Evolutionary conservation across 768 basidiomycete species (phyloP), one percentile per base, ranked within the genome.

Genomic region (Nidularia pulvinata): DNA sequence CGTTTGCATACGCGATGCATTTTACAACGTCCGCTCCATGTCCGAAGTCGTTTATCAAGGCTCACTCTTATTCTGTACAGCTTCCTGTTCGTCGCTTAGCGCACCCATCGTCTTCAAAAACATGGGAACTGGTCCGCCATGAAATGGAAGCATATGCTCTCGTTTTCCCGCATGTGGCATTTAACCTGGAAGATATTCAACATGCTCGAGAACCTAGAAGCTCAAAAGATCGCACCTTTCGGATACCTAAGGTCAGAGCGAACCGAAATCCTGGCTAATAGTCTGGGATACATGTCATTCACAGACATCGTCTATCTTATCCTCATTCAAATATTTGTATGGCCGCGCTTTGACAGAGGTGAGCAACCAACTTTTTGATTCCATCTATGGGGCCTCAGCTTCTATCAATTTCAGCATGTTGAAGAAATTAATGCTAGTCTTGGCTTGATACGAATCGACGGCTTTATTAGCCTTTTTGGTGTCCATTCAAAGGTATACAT

Each of bases 1-100:
- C 9, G 88, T 96, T 42, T 86, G 82, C 59, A 76, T 97, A 44
- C 85, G 91, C 19, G 96, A 98, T 66, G 86, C 91, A 2, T 99
- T 97, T 65, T 91, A 89, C 64, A 94, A 91, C 63, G 93, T 93
- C 56, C 44, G 83, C 73, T 14, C 33, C 22, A 49, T 53, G n/a
- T 42, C 10, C 9, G 43, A 43, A 42, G 55, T 37, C 43, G 14
- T 46, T 46, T 42, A 43, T 51, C 45, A 33, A 30, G 25, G 25
- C 25, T 25, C 25, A 25, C 44, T 33, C 36, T 16, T 51, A 5
- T 50, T 52, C 14, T 51, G 34, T 46, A 25, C 59, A 94, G 93
- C 80, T 94, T 43, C 93, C 93, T 34, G 83, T 95, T 56, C 86
- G 93, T 54, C 83, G 92, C 39, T 76, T 75, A 30, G 85, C 91